A percentile compares a stretch with the other conserved stretches of the same genome.
Conservation (phyloP, 2,329 filamentous ascomycete genomes). For the Colletotrichum incanum region DNA sequence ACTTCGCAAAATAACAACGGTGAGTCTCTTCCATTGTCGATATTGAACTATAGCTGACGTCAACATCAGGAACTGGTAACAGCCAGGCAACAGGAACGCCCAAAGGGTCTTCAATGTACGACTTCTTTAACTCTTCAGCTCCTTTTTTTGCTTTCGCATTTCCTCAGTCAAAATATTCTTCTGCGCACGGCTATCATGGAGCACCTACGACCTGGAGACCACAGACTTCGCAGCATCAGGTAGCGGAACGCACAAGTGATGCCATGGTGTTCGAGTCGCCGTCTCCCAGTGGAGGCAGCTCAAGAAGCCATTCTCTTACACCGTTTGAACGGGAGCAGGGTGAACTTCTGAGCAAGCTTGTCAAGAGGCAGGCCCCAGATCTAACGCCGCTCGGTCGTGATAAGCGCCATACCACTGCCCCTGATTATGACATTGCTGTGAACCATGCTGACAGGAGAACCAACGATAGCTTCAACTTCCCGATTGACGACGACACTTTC, state of each 20-base stretch:
- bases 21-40: not conserved
- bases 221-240: not conserved
- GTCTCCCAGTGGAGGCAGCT: constrained; percentile 43
- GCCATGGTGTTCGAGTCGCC: constrained; percentile 18
- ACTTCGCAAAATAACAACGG: constrained; percentile 1
- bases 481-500: constrained; percentile 61
- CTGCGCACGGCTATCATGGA: constrained; percentile 3
- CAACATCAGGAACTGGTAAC: constrained; percentile 1
- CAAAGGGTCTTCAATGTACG: constrained; percentile 66
- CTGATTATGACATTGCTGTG: constrained; percentile 24
- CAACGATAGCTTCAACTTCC: constrained; percentile 67
- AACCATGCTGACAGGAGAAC: constrained; percentile 53
- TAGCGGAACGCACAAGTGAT: constrained; percentile 6
- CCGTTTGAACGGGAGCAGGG: constrained; percentile 60
- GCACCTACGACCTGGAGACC: constrained; percentile 9
- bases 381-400: constrained; percentile 30
- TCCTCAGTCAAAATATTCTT: constrained; percentile 11
- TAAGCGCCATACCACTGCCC: constrained; percentile 31
- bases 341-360: constrained; percentile 55
- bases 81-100: constrained; percentile 44
- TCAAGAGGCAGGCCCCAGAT: constrained; percentile 50
- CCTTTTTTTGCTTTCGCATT: constrained; percentile 25
- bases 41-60: constrained; percentile 14
- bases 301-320: constrained; percentile 47
- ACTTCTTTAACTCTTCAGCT: constrained; percentile 44